Base-by-base conservation (phyloP, 2,329 filamentous ascomycete species). In the Orbilia quercus region DNA sequence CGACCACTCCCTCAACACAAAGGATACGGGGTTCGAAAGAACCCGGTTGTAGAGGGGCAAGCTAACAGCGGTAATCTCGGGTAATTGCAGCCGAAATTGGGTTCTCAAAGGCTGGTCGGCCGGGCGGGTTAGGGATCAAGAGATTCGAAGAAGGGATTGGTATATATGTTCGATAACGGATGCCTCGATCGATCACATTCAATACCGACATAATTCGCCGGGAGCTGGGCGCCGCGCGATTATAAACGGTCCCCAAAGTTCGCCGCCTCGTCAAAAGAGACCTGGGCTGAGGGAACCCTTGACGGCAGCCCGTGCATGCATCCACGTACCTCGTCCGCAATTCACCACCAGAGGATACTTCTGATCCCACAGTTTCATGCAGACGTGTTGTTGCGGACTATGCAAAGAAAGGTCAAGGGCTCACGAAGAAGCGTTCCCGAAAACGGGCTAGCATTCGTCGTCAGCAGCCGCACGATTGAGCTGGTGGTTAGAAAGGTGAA, bases 181-280 rank as follows among this genome's bases (percentile, higher is more conserved):
- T 11, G 14, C 22, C 45, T 38, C 53, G 47, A 58, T 47, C 23
- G 45, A n/a, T n/a, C n/a, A n/a, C n/a, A n/a, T n/a, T n/a, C 38
- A 14, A 40, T 53, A 23, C 53, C 55, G 40, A n/a, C n/a, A n/a
- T n/a, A 34, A 54, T 54, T 57, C 55, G 59, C 59, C 65, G 65
- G 57, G 65, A 70, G 57, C 50, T 59, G 59, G 67, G 51, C 53
- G 67, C 50, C 51, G 59, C 66, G 67, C 51, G 59, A 72, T 72
- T 72, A 70, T 72, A 72, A 72, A 65, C 38, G 31, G 23, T 36
- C 45, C 42, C 36, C 58, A 72, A 72, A 72, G 28, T 72, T 59
- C 48, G 50, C 60, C 51, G 67, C 67, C 67, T 72, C 38, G 67
- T 72, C 53, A 16, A 58, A 58, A 18, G 14, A 16, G 16, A 25